These are phyloP conservation scores for Debaryomyces prosopidis DNA, from an alignment of 805 yeast genomes.

Conservation along the genomic window DNA sequence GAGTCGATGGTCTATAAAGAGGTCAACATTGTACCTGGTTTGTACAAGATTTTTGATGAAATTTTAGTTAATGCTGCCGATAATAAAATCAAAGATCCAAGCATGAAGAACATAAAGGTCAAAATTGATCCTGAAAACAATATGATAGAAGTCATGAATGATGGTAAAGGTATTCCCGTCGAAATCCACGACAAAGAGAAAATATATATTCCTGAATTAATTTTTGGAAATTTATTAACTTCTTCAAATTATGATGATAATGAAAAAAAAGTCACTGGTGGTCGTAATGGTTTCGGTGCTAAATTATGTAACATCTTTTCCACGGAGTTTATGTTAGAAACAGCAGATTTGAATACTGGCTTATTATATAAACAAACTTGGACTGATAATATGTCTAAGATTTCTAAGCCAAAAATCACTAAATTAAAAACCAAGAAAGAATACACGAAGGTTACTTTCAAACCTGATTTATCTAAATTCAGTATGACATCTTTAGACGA, in stretches of 20 bases:
- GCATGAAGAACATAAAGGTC: slow-evolving; percentile 87
- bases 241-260: slow-evolving; percentile 96
- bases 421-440: slow-evolving; percentile 61
- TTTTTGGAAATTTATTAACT: slow-evolving; percentile 91
- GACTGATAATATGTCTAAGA: slow-evolving; percentile 81
- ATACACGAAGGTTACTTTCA: slow-evolving; percentile 83
- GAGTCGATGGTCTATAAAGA: slow-evolving; percentile 49
- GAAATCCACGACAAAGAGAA: slow-evolving; percentile 91
- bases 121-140: slow-evolving; percentile 73
- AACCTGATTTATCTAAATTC: slow-evolving; percentile 83
- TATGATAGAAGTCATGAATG: slow-evolving; percentile 78
- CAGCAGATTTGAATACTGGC: slow-evolving; percentile 71
- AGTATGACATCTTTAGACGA: slow-evolving; percentile 82
- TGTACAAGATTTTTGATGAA: slow-evolving; percentile 95
- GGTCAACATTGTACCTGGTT: slow-evolving; percentile 90
- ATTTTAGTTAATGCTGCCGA: slow-evolving; percentile 98
- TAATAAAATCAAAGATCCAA: slow-evolving; percentile 91
- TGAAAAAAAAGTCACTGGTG: slow-evolving; percentile 95
- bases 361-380: slow-evolving; percentile 78
- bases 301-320: slow-evolving; percentile 95
- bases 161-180: slow-evolving; percentile 93
- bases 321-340: slow-evolving; percentile 80
- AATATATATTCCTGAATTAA: slow-evolving; percentile 92
- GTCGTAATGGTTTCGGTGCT: slow-evolving; percentile 98
- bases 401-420: slow-evolving; percentile 74